Evolutionary conservation across 2,329 filamentous ascomycete genomes (phyloP).

Genomic region (Fonsecaea nubica): DNA sequence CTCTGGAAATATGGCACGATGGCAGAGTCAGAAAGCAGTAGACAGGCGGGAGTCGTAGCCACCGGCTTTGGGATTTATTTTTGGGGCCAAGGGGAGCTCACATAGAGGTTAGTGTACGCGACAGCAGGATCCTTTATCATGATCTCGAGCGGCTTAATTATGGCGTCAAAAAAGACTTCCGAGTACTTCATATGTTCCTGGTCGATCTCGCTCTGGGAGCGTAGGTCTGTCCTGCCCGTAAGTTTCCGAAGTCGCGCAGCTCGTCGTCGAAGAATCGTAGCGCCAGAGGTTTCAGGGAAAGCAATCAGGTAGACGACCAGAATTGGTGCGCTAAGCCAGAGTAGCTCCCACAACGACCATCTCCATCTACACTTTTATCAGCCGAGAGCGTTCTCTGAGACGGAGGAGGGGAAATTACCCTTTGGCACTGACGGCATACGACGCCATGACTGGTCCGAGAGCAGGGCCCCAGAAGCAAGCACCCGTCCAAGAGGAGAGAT

Average conservation of each 20-base stretch:
- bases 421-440: slow-evolving; percentile 64
- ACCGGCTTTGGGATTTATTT: slow-evolving; percentile 39
- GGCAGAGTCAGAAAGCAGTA: background rate
- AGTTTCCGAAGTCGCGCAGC: slow-evolving; percentile 65
- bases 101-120: slow-evolving; percentile 66
- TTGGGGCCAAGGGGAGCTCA: slow-evolving; percentile 33
- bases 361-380: slow-evolving; percentile 54
- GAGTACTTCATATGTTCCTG: slow-evolving; percentile 58
- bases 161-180: slow-evolving; percentile 56
- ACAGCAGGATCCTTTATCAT: slow-evolving; percentile 67
- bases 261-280: slow-evolving; percentile 67
- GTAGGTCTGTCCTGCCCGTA: slow-evolving; percentile 62
- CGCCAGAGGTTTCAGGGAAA: slow-evolving; percentile 67
- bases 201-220: slow-evolving; percentile 69
- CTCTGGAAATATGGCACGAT: slow-evolving; percentile 43
- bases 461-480: slow-evolving; percentile 55
- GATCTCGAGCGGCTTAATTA: slow-evolving; percentile 67
- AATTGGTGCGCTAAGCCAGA: slow-evolving; percentile 66
- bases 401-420: slow-evolving; percentile 26
- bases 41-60: slow-evolving; percentile 30
- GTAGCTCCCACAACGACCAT: slow-evolving; percentile 65
- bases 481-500: slow-evolving; percentile 65
- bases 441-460: slow-evolving; percentile 66
- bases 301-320: slow-evolving; percentile 66
- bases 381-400: background rate